Evolutionary conservation across 371 early-diverging fungal genomes (phyloP).

Genomic region (Mortierella sp.): DNA sequence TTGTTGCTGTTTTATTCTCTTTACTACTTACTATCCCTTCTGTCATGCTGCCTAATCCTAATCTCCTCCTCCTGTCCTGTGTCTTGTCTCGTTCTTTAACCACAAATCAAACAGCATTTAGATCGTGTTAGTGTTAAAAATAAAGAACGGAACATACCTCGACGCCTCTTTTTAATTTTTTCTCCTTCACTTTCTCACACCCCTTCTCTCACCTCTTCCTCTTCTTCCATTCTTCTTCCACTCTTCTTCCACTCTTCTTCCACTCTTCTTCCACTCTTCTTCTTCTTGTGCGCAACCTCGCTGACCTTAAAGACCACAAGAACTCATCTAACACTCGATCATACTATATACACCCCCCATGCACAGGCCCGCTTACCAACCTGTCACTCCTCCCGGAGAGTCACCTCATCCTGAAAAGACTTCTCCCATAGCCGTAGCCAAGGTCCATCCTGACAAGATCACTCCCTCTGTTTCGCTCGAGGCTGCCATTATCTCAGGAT

Average conservation of each 20-base stretch:
- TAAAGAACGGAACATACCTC: neutral
- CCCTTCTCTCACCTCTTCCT: neutral
- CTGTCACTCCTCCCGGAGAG: constrained; percentile 45
- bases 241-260: neutral
- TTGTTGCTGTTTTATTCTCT: neutral
- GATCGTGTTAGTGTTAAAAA: neutral
- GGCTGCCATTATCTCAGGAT: neutral
- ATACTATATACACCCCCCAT: constrained; percentile 6
- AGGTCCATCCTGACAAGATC: constrained; percentile 16
- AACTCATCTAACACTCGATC: too few species aligned
- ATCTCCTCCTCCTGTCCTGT: neutral
- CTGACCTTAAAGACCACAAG: too few species aligned
- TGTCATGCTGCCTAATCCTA: neutral
- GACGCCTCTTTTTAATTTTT: neutral
- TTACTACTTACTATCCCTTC: neutral
- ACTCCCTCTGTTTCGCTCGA: constrained; percentile 19
- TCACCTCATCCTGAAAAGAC: constrained; percentile 16
- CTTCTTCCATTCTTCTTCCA: neutral
- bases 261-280: neutral
- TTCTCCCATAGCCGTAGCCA: constrained; percentile 10
- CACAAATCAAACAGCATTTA: neutral
- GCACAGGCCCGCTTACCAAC: constrained; percentile 42
- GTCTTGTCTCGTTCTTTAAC: neutral
- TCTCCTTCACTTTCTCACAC: too few species aligned
- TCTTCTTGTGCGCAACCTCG: too few species aligned